Percentiles rank a stretch among this genome's conserved stretches.
These are phyloP conservation scores for Carex parvula DNA, from an alignment of 176 grass and related monocot genomes.

Conservation along the genomic window DNA sequence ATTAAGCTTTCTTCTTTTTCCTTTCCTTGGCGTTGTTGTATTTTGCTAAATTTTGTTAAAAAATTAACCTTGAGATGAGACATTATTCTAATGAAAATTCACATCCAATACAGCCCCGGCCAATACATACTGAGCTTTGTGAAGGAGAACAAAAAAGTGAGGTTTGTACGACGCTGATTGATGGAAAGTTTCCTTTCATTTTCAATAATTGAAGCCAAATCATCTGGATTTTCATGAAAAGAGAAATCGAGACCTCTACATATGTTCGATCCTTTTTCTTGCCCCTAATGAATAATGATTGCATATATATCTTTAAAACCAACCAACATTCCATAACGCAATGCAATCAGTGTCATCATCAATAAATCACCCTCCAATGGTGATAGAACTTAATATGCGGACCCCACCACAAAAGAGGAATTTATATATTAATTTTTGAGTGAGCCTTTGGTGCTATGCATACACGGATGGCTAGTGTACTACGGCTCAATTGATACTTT, in stretches of 20 bases:
- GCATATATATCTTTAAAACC: neutral
- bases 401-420: too few relatives aligned
- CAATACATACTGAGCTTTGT: neutral
- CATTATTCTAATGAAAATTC: neutral
- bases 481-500: too few relatives aligned
- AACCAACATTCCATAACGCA: neutral
- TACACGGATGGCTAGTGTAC: too few relatives aligned
- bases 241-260: too few relatives aligned
- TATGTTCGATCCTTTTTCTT: neutral
- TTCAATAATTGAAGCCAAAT: neutral
- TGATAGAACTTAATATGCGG: too few relatives aligned
- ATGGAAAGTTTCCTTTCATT: neutral
- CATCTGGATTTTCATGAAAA: too few relatives aligned
- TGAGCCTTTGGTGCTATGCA: too few relatives aligned
- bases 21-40: neutral
- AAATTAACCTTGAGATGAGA: too few relatives aligned
- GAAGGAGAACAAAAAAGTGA: neutral
- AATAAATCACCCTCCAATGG: neutral
- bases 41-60: neutral
- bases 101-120: neutral
- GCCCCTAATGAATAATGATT: neutral
- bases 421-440: too few relatives aligned
- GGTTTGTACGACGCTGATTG: neutral
- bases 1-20: neutral
- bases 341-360: slow-evolving; percentile 3